Percentiles rank a stretch among this genome's conserved stretches.
These are phyloP conservation scores for Bruguiera gymnorhiza DNA, from an alignment of 345 rosid species.

Conservation along the genomic window DNA sequence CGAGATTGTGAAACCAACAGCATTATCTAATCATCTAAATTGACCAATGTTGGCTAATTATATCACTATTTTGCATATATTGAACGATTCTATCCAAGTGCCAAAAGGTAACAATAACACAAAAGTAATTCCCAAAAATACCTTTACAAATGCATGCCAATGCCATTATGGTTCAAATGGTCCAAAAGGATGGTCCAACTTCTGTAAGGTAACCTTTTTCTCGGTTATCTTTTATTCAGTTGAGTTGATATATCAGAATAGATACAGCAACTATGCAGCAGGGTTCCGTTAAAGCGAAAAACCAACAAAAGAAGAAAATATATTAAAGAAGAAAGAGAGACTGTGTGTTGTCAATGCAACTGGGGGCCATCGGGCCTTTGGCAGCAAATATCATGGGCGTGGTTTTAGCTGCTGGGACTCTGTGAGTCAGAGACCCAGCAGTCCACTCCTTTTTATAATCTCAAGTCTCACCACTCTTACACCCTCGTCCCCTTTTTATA, in stretches of 20 bases:
- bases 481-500: slow-evolving; percentile 8
- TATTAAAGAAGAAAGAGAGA: not conserved
- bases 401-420: slow-evolving; percentile 60
- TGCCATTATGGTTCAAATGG: not conserved
- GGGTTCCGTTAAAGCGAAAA: not conserved
- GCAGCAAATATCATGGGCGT: slow-evolving; percentile 67
- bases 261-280: slow-evolving; percentile 2
- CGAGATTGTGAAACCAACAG: slow-evolving; percentile 3
- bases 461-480: slow-evolving; percentile 47
- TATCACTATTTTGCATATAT: not conserved
- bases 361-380: slow-evolving; percentile 24
- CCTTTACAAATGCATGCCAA: no score
- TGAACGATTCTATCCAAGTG: no score
- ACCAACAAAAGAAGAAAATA: not conserved
- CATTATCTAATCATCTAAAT: not conserved
- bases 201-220: slow-evolving; percentile 9
- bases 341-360: slow-evolving; percentile 7
- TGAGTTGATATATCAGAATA: not conserved
- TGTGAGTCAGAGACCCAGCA: slow-evolving; percentile 41
- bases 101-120: no score
- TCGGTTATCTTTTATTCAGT: not conserved
- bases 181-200: slow-evolving; percentile 17
- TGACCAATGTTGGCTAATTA: not conserved
- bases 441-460: slow-evolving; percentile 33
- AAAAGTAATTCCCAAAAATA: no score